Base-by-base conservation (phyloP, 305 asterid genomes). In the Plantago coronopus region DNA sequence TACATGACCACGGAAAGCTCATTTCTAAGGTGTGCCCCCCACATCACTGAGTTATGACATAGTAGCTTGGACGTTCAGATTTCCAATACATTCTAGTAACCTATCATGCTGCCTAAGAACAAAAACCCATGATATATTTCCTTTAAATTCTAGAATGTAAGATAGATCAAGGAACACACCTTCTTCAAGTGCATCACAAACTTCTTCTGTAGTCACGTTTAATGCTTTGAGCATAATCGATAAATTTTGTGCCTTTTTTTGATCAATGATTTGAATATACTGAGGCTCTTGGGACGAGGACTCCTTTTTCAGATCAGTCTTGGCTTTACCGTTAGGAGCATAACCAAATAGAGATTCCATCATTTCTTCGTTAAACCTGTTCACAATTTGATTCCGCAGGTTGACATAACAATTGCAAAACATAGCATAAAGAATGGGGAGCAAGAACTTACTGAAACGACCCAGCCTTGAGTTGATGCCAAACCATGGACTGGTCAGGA, bases 401-500 rank as follows among this genome's bases (percentile, higher is more conserved):
- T 45, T 29, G 20, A 17, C 29, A 15, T 45, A 53, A 20, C 40
- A 67, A 59, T 31, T 20, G 17, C 53, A 17, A 69, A 61, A 17
- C 57, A 70, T 17, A 21, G 0, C 14, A 22, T 11, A 42, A 49
- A 37, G 58, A 27, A 1, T 54, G 48, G 46, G 13, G 48, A 70
- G 88, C 76, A 31, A 7, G 38, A 50, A 70, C 95, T 81, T 75
- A 93, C 99, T 85, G 95, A 83, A 93, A 89, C 9, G 99, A 93
- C 56, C 97, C 97, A 18, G 80, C 75, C 66, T 72, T 89, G 66
- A 93, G 72, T 67, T 93, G 90, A 73, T 79, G 81, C 97, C 99
- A 93, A 73, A 89, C 97, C 99, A 93, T 93, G 13, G 95, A 72
- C 65, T 76, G 76, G 69, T 89, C 90, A 18, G 94, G 78, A 64